Percentiles rank a stretch among this genome's conserved stretches.
These are phyloP conservation scores for Candida mattraensis DNA, from an alignment of 805 yeast species.

Conservation along the genomic window DNA sequence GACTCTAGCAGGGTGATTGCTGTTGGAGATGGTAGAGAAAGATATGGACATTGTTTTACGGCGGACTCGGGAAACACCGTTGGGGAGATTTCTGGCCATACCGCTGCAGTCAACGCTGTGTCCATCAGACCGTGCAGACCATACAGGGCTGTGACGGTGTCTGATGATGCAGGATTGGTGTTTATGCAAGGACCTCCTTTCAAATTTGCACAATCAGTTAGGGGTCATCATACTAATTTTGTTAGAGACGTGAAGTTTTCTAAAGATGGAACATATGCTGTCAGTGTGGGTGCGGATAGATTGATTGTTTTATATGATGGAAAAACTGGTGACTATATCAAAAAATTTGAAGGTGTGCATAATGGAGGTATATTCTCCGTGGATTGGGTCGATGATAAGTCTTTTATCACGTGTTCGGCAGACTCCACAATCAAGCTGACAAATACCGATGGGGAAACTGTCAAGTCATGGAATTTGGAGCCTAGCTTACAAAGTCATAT, in stretches of 20 bases:
- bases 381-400: constrained; percentile 61
- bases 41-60: constrained; percentile 88
- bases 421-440: constrained; percentile 74
- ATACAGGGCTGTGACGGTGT: constrained; percentile 87
- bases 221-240: constrained; percentile 75
- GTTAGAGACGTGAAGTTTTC: constrained; percentile 80
- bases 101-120: constrained; percentile 79
- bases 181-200: constrained; percentile 93
- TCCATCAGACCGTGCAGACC: constrained; percentile 86
- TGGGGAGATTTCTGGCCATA: constrained; percentile 94
- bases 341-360: constrained; percentile 52
- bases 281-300: constrained; percentile 86
- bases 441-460: constrained; percentile 46
- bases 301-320: constrained; percentile 80
- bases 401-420: constrained; percentile 81
- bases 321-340: constrained; percentile 71
- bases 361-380: constrained; percentile 81
- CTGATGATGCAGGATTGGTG: constrained; percentile 84
- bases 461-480: constrained; percentile 52
- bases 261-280: constrained; percentile 72
- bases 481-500: constrained; percentile 62
- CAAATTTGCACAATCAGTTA: constrained; percentile 70
- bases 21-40: constrained; percentile 91
- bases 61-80: constrained; percentile 96
- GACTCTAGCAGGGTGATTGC: constrained; percentile 86